Evolutionary conservation across 345 rosid species (phyloP).

Genomic region (Hevea brasiliensis): DNA sequence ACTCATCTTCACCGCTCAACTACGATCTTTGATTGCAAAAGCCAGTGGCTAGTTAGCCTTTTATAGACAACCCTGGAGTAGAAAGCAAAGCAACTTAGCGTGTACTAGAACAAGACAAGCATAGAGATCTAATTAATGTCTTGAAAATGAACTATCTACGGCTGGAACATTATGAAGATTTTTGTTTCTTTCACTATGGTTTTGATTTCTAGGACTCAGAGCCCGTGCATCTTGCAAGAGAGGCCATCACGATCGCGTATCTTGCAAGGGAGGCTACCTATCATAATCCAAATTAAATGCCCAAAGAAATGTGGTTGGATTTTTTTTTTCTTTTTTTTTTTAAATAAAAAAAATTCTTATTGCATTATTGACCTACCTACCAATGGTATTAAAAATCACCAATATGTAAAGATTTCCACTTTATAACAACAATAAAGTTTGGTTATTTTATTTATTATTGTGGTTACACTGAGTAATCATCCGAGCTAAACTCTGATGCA

Average conservation of each 20-base stretch:
- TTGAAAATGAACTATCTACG: constrained; percentile 22
- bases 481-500: too few relatives aligned
- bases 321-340: neutral
- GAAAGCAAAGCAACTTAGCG: too few relatives aligned
- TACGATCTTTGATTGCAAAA: neutral
- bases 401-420: too few relatives aligned
- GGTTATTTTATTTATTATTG: too few relatives aligned
- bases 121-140: constrained; percentile 17
- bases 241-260: too few relatives aligned
- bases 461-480: too few relatives aligned
- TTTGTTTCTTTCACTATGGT: neutral
- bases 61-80: constrained; percentile 17
- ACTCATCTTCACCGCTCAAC: constrained; percentile 18
- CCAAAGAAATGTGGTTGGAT: constrained; percentile 14
- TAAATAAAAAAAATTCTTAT: neutral
- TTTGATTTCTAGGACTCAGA: neutral
- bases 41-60: neutral
- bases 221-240: neutral
- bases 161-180: neutral
- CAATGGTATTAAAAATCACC: too few relatives aligned
- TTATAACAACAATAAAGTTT: too few relatives aligned
- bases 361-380: too few relatives aligned
- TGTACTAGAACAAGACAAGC: neutral
- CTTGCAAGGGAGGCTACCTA: constrained; percentile 22
- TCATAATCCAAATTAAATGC: constrained; percentile 15